Evolutionary conservation across 352 stramenopile genomes (phyloP).

Genomic region (Phytophthora pistaciae): DNA sequence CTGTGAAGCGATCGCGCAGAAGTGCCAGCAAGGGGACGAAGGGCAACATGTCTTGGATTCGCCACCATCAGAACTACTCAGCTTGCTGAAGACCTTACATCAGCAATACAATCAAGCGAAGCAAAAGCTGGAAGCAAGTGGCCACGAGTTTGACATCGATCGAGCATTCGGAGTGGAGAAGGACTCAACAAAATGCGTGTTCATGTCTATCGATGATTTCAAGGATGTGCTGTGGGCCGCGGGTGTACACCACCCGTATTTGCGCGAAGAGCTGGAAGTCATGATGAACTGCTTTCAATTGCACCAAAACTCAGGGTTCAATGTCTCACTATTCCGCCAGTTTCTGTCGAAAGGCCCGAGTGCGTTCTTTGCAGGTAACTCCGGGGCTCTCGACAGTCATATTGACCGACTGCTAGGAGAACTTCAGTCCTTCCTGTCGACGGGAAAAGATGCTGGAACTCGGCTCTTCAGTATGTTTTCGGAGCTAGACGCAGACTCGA

Average conservation of each 20-base stretch:
- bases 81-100: slow-evolving; percentile 60
- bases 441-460: slow-evolving; percentile 58
- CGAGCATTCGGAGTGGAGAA: slow-evolving; percentile 56
- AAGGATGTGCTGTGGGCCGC: slow-evolving; percentile 78
- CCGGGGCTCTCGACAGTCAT: slow-evolving; percentile 59
- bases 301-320: slow-evolving; percentile 52
- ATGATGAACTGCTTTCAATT: slow-evolving; percentile 67
- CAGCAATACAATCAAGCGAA: slow-evolving; percentile 46
- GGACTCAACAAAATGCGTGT: slow-evolving; percentile 44
- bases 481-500: slow-evolving; percentile 63
- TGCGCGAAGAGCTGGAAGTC: slow-evolving; percentile 71
- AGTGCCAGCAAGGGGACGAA: slow-evolving; percentile 52
- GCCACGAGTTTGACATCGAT: slow-evolving; percentile 53
- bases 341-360: slow-evolving; percentile 64
- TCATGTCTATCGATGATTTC: slow-evolving; percentile 66
- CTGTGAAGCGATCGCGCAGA: slow-evolving; percentile 59
- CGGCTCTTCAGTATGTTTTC: slow-evolving; percentile 59
- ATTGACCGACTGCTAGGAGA: slow-evolving; percentile 66
- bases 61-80: slow-evolving; percentile 54
- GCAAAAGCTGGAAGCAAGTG: slow-evolving; percentile 28
- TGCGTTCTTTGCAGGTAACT: slow-evolving; percentile 52
- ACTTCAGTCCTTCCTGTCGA: slow-evolving; percentile 65
- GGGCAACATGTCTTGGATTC: slow-evolving; percentile 23
- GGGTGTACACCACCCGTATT: slow-evolving; percentile 69
- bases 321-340: slow-evolving; percentile 57